Evolutionary conservation across 352 stramenopile genomes (phyloP).

Genomic region (Plasmopara viticola): DNA sequence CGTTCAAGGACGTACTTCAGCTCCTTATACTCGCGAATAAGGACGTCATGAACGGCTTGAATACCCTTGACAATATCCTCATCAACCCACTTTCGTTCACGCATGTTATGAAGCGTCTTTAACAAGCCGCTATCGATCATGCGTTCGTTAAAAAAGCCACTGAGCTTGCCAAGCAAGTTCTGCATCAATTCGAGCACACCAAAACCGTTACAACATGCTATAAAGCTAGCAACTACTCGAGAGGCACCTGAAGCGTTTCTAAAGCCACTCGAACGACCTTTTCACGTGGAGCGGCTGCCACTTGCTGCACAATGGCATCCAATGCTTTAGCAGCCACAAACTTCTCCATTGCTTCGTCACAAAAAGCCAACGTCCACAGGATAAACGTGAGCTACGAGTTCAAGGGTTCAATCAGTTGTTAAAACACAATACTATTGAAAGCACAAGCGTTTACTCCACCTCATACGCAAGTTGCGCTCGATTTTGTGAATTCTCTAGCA

Average conservation of each 20-base stretch:
- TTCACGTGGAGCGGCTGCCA: conserved; percentile 91
- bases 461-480: conserved; percentile 94
- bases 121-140: conserved; percentile 96
- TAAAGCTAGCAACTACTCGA: neutral
- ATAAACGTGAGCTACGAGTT: conserved; percentile 89
- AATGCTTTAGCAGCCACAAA: conserved; percentile 63
- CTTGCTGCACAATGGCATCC: conserved; percentile 69
- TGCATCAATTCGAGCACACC: conserved; percentile 7
- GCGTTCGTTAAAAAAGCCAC: conserved; percentile 83
- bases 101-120: conserved; percentile 92
- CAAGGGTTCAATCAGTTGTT: conserved; percentile 1
- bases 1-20: conserved; percentile 54
- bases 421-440: neutral
- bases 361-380: conserved; percentile 95
- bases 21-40: conserved; percentile 85
- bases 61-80: conserved; percentile 90
- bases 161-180: conserved; percentile 78
- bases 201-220: neutral
- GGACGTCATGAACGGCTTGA: conserved; percentile 66
- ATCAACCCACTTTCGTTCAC: conserved; percentile 93
- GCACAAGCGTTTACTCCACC: conserved; percentile 17
- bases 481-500: conserved; percentile 73
- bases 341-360: conserved; percentile 71
- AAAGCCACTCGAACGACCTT: conserved; percentile 96
- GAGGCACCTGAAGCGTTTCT: conserved; percentile 79